phyloP scores from a whole-genome alignment of 208 protist genomes.

The Plasmodiophora brassicae region DNA sequence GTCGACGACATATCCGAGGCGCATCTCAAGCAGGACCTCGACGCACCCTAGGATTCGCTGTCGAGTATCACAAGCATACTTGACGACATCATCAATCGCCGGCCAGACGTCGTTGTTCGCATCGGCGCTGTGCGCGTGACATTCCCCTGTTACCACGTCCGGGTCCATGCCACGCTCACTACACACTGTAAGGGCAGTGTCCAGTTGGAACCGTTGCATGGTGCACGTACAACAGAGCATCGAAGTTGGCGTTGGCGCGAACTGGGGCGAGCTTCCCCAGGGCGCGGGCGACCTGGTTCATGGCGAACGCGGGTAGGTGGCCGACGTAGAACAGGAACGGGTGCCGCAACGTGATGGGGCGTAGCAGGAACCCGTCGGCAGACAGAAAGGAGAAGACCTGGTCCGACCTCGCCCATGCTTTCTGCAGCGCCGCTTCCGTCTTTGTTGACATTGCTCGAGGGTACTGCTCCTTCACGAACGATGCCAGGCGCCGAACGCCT shows the following conservation, averaged over 20 bases:
- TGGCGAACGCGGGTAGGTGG: conserved; percentile 14
- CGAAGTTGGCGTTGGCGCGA: neutral
- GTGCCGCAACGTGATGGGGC: conserved; percentile 1
- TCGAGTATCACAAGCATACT: neutral
- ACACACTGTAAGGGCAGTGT: neutral
- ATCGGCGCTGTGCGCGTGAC: neutral
- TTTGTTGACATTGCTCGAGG: neutral
- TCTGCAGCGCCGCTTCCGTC: neutral
- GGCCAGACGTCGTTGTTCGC: neutral
- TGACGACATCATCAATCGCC: neutral
- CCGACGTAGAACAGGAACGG: conserved; percentile 24
- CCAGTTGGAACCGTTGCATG: neutral
- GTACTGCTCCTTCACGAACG: neutral
- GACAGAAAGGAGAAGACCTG: neutral
- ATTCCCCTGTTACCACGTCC: neutral
- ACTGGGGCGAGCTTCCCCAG: neutral
- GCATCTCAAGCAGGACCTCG: neutral
- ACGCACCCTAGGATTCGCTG: neutral
- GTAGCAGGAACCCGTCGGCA: neutral
- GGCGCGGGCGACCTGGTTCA: neutral
- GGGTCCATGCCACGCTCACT: conserved; percentile 16
- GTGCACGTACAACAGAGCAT: neutral
- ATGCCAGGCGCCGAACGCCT: neutral
- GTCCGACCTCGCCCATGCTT: neutral
- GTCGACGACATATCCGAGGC: neutral